Evolutionary conservation across 345 rosid species (phyloP), one percentile per base, ranked within the genome.

Genomic region (Sisymbrium irio): DNA sequence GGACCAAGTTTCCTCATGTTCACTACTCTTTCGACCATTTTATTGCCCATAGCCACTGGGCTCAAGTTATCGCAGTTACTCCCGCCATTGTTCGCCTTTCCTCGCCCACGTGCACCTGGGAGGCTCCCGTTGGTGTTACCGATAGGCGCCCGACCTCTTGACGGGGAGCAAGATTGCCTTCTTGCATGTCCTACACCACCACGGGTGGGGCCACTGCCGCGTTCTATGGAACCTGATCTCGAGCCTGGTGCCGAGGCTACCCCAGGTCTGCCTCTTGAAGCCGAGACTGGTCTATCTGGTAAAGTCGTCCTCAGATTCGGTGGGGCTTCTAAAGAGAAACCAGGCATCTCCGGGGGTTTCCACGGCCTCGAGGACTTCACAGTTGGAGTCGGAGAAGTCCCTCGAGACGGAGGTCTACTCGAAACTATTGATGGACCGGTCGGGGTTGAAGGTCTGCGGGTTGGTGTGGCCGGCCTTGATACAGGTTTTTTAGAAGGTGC

Each of bases 1-100:
- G 97, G 93, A 45, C 82, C 90, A 67, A 90, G 80, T 55, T 90
- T 93, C 80, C 97, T 82, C 97, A 90, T 90, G 78, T 90, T 93
- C 57, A 93, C 88, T 32, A 93, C 88, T 80, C 98, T 80, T 71
- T 93, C 97, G 3, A 93, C 98, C 97, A 88, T 93, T 81, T 90
- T 84, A 18, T 85, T 86, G 2, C 98, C 98, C 33, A 87, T 85
- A 22, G 82, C 69, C 25, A 82, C 96, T 17, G 97, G 98, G 77
- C 85, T 89, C 57, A 88, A 89, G 57, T 11, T 54, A 61, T 88
- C 93, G 3, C 42, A 6, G 71, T 71, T 79, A 55, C 57, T 80
- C 51, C 82, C 86, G 3, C 47, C 6, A 2, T 60, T 78, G 57
- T 12, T 67, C 35, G 47, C 65, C 65, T 72, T 72, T 44, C 65